Conservation (phyloP, 768 basidiomycete genomes). For the Phaeolepiota aurea region DNA sequence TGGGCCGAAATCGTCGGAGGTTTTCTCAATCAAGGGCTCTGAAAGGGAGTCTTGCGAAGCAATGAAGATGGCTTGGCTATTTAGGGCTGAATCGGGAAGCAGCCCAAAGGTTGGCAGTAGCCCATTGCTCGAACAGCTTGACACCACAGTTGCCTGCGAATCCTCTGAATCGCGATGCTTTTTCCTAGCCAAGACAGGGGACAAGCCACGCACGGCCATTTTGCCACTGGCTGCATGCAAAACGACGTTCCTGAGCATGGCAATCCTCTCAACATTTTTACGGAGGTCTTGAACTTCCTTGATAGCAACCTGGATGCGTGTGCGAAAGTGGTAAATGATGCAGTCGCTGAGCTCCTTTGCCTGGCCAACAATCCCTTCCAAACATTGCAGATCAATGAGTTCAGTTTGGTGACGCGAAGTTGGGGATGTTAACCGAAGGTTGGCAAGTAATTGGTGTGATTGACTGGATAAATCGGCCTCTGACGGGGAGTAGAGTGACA, state of each 20-base stretch:
- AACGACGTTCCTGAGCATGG: constrained; percentile 34
- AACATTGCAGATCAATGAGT: constrained; percentile 27
- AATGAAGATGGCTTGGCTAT: no score
- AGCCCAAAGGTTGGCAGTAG: no score
- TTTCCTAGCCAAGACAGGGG: constrained; percentile 18
- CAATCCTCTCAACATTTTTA: constrained; percentile 31
- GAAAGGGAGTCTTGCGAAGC: no score
- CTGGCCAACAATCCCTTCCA: constrained; percentile 40
- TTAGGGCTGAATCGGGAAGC: no score
- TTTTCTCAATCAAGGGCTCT: no score
- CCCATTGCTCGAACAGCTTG: constrained; percentile 7
- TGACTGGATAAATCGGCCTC: constrained; percentile 38
- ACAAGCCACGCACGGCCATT: constrained; percentile 25
- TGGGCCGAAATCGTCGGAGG: no score
- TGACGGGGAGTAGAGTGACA: constrained; percentile 25
- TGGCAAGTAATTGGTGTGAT: constrained; percentile 41
- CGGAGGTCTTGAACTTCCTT: constrained; percentile 42
- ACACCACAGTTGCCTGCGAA: constrained; percentile 50
- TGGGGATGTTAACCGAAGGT: constrained; percentile 42
- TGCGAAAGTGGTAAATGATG: constrained; percentile 43
- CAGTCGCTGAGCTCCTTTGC: constrained; percentile 35
- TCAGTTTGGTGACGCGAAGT: constrained; percentile 28
- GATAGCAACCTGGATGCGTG: constrained; percentile 41
- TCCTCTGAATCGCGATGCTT: constrained; percentile 58
- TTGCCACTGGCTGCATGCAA: constrained; percentile 36